Conservation (phyloP, 192 early-diverging fungal species). For the Lobulomyces angularis region DNA sequence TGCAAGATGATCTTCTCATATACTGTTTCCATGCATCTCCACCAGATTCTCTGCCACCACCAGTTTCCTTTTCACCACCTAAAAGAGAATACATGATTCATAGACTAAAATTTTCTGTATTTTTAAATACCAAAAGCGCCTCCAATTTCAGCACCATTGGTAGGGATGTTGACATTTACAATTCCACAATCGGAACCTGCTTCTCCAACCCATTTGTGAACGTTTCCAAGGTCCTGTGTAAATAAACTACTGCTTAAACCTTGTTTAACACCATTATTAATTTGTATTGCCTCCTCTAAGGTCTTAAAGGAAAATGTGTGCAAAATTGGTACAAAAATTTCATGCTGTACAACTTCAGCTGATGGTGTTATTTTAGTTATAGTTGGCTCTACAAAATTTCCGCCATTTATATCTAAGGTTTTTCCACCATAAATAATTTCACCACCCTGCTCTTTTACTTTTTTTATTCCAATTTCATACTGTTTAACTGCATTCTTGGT, state of each 20-base stretch:
- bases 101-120: no score
- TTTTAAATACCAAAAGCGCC: conserved; percentile 97
- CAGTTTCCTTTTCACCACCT: conserved; percentile 95
- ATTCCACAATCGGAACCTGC: conserved; percentile 79
- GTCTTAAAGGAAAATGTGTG: conserved; percentile 44
- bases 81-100: no score
- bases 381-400: conserved; percentile 89
- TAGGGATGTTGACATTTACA: conserved; percentile 92
- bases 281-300: conserved; percentile 71
- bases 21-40: conserved; percentile 92
- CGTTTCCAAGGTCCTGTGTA: conserved; percentile 61
- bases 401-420: conserved; percentile 51
- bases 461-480: conserved; percentile 61
- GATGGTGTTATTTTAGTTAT: conserved; percentile 67
- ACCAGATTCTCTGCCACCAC: conserved; percentile 81
- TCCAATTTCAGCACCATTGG: conserved; percentile 94
- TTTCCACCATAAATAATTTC: conserved; percentile 75
- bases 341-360: conserved; percentile 74
- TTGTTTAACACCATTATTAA: conserved; percentile 83
- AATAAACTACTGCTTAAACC: conserved; percentile 79
- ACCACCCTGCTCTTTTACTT: conserved; percentile 73
- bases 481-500: conserved; percentile 66
- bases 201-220: conserved; percentile 83
- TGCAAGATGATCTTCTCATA: conserved; percentile 63
- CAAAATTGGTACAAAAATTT: conserved; percentile 90